Percentiles rank a stretch among this genome's conserved stretches.
phyloP scores from a whole-genome alignment of 192 early-diverging fungal genomes.

The Podila minutissima region DNA sequence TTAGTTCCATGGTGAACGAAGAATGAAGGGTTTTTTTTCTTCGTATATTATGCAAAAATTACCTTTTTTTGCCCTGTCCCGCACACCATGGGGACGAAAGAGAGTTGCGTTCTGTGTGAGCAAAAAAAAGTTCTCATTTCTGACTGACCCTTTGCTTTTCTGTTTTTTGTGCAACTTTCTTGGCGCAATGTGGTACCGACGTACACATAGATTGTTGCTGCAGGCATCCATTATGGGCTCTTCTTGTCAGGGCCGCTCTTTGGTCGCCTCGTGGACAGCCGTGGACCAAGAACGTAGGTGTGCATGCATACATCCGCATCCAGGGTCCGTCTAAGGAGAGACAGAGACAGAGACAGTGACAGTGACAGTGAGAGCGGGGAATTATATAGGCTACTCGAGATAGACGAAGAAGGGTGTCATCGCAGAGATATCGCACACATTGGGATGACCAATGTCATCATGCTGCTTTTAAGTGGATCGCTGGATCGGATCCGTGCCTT shows the following conservation, averaged over 20 bases:
- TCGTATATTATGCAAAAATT: not conserved
- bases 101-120: too few relatives aligned
- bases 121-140: not conserved
- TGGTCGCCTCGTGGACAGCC: conserved; percentile 33
- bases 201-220: conserved; percentile 21
- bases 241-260: conserved; percentile 49
- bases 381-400: not conserved
- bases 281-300: conserved; percentile 35
- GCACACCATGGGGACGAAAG: not conserved
- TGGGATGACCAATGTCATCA: not conserved
- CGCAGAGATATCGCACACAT: not conserved
- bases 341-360: too few relatives aligned
- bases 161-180: not conserved
- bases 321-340: too few relatives aligned
- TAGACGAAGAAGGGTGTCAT: not conserved
- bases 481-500: not conserved
- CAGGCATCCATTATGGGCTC: conserved; percentile 45
- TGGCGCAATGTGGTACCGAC: not conserved
- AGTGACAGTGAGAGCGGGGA: too few relatives aligned
- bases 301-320: too few relatives aligned
- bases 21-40: too few relatives aligned
- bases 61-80: not conserved
- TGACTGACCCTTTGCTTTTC: conserved; percentile 1
- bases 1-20: not conserved
- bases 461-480: not conserved